Conservation (phyloP, 768 basidiomycete genomes). For the Cyathus striatus region DNA sequence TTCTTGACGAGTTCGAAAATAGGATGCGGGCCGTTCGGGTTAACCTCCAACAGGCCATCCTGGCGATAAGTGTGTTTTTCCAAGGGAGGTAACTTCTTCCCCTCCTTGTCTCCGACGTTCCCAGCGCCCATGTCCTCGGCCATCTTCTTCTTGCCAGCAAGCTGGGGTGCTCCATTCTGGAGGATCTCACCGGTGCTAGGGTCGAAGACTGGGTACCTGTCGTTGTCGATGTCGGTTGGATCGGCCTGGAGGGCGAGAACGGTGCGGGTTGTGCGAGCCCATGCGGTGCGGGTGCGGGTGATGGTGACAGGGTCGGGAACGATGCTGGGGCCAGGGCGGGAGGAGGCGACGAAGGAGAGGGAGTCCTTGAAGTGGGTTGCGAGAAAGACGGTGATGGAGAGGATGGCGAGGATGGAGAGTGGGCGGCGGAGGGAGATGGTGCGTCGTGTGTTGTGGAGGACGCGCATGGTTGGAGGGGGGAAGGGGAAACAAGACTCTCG, state of each 20-base stretch:
- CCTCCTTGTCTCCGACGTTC: not conserved
- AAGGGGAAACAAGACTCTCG: not conserved
- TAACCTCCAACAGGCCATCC: constrained; percentile 37
- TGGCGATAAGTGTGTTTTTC: constrained; percentile 26
- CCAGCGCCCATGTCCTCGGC: not conserved
- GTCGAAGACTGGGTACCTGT: not conserved
- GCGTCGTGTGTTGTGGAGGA: not conserved
- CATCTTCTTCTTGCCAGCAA: constrained; percentile 1
- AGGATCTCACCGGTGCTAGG: not conserved
- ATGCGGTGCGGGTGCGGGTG: constrained; percentile 9
- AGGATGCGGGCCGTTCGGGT: constrained; percentile 52
- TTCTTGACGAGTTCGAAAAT: constrained; percentile 71
- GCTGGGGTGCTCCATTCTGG: too few species aligned
- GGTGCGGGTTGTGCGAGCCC: constrained; percentile 6
- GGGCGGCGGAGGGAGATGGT: constrained; percentile 5
- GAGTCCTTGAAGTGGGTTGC: not conserved
- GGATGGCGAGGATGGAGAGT: constrained; percentile 2
- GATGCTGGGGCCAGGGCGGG: not conserved
- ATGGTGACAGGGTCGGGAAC: constrained; percentile 4
- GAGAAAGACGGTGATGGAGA: constrained; percentile 1
- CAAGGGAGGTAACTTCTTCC: constrained; percentile 6
- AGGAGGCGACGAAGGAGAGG: not conserved
- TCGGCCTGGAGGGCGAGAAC: not conserved
- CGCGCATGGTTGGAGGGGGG: not conserved
- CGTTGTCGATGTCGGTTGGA: not conserved